These are phyloP conservation scores for Globisporangium cystogenes DNA, from an alignment of 352 stramenopile genomes.

Conservation along the genomic window DNA sequence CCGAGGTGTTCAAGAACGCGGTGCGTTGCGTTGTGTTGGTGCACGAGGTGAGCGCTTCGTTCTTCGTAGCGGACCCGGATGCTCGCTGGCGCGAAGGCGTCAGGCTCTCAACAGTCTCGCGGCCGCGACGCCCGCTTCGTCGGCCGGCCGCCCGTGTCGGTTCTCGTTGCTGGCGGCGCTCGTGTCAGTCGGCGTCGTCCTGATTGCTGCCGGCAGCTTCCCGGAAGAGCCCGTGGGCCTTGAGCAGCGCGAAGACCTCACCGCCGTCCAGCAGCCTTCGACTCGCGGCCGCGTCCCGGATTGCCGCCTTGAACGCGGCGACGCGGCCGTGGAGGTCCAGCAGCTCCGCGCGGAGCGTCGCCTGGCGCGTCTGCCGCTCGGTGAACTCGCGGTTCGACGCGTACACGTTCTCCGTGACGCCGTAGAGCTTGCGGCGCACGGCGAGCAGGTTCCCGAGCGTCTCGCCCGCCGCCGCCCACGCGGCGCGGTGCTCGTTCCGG, in stretches of 20 bases:
- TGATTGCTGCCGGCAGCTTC: conserved; percentile 25
- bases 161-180: no score
- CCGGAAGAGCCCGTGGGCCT: conserved; percentile 23
- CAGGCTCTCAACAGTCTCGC: no score
- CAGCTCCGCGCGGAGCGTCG: conserved; percentile 24
- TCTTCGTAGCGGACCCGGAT: no score
- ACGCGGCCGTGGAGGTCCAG: conserved; percentile 29
- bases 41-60: no score
- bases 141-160: no score
- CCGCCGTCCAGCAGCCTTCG: conserved; percentile 48
- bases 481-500: conserved; percentile 18
- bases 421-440: conserved; percentile 47
- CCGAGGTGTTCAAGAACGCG: no score
- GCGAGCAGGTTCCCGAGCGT: conserved; percentile 34
- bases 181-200: conserved; percentile 8
- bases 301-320: conserved; percentile 27
- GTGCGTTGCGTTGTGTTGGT: no score
- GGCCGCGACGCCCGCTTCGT: no score
- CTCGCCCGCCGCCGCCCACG: conserved; percentile 31
- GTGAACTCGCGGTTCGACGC: conserved; percentile 35
- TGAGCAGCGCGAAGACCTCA: conserved; percentile 48
- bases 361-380: conserved; percentile 30
- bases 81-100: no score
- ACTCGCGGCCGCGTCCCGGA: conserved; percentile 29
- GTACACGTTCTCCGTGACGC: conserved; percentile 70